Percentiles rank a stretch among this genome's conserved stretches.
Evolutionary conservation across 495 filamentous ascomycete species (phyloP).

Genomic region (Aspergillus nidulans): DNA sequence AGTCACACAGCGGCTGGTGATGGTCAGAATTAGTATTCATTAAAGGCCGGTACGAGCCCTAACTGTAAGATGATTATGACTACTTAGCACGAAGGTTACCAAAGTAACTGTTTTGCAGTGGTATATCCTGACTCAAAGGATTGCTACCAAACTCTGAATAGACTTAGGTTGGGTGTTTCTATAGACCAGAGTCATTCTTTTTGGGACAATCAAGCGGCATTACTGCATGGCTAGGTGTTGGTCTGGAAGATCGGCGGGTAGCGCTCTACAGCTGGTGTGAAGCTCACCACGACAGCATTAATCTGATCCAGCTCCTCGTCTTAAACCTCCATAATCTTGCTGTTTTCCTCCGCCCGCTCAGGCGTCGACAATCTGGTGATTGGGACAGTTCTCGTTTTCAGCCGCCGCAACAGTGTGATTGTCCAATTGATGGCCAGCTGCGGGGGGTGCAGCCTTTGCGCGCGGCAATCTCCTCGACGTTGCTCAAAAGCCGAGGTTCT

Average conservation of each 20-base stretch:
- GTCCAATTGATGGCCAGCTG: slow-evolving; percentile 72
- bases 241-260: background rate
- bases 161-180: no score
- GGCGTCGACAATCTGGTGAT: slow-evolving; percentile 63
- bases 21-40: no score
- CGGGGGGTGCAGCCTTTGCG: slow-evolving; percentile 59
- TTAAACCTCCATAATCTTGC: slow-evolving; percentile 35
- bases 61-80: no score
- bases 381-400: slow-evolving; percentile 60
- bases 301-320: slow-evolving; percentile 49
- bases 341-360: slow-evolving; percentile 48
- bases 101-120: no score
- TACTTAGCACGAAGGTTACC: no score
- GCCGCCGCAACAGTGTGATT: slow-evolving; percentile 38
- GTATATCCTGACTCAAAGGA: no score
- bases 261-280: background rate
- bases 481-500: slow-evolving; percentile 60
- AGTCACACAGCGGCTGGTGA: no score
- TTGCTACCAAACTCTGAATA: no score
- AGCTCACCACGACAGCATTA: slow-evolving; percentile 23
- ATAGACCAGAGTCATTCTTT: no score
- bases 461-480: slow-evolving; percentile 56
- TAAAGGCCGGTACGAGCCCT: no score
- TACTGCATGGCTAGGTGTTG: no score
- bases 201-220: no score